Percentiles rank a stretch among this genome's conserved stretches.
These are phyloP conservation scores for Paecilomyces sp. DNA, from an alignment of 2,329 filamentous ascomycete genomes.

Conservation along the genomic window DNA sequence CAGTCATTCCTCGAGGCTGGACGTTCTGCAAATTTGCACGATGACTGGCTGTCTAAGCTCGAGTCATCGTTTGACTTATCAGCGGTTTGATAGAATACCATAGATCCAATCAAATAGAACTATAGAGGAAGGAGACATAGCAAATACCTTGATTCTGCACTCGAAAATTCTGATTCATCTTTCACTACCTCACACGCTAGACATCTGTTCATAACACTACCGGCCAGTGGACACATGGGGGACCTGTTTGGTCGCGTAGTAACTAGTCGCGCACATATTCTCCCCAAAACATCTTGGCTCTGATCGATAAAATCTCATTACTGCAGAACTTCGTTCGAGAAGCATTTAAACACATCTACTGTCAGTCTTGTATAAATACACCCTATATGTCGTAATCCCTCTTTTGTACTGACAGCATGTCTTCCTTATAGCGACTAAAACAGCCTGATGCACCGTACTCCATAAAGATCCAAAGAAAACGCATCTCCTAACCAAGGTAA, in stretches of 20 bases:
- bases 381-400: too few species aligned
- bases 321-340: too few species aligned
- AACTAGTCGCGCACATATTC: background rate
- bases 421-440: too few species aligned
- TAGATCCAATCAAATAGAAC: background rate
- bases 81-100: conserved; percentile 6
- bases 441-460: too few species aligned
- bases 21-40: conserved; percentile 18
- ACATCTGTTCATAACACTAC: background rate
- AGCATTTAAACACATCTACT: too few species aligned
- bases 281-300: background rate
- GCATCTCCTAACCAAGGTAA: background rate
- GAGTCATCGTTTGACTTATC: conserved; percentile 12
- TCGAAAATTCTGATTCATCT: background rate
- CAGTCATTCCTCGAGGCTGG: conserved; percentile 17
- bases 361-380: too few species aligned
- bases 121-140: background rate
- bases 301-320: background rate
- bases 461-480: too few species aligned
- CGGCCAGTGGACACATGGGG: background rate
- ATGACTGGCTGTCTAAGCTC: conserved; percentile 25
- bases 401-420: too few species aligned
- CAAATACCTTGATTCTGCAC: background rate
- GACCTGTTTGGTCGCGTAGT: background rate
- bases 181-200: too few species aligned